Base-by-base conservation (phyloP, 2,329 filamentous ascomycete genomes). In the Aspergillus fischeri region DNA sequence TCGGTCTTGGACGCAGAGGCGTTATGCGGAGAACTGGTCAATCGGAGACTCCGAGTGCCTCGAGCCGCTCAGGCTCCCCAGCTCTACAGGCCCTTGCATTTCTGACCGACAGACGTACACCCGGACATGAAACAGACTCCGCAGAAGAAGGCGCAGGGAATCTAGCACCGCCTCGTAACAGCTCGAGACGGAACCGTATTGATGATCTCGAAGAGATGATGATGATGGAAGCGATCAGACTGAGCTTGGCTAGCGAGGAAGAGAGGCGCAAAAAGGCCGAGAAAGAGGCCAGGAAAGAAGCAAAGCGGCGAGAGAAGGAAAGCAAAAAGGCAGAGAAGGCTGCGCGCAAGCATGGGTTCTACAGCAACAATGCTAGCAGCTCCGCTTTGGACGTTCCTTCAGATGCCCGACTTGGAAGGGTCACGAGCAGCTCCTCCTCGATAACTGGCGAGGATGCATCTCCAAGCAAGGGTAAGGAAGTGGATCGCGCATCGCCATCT, bases 201-300 rank as follows among this genome's bases (percentile, higher is more conserved):
- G 91, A 95, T 24, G 92, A 97, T 65, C 81, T 97, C 0, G 94
- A 99, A 71, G 93, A 96, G 51, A 90, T 99, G 80, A 99, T 99
- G 94, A 92, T 97, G 80, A 91, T 94, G 81, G 94, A 99, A 73
- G 94, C 94, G 0, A 95, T 99, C 50, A 83, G 94, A 42, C 75
- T 96, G 29, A 96, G 92, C 50, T 79, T 99, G n/a, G 92, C 89
- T 0, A 88, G 91, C 1, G 94, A 99, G 71, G 93, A 97, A 67
- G 93, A 97, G 45, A 84, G 93, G n/a, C 89, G 91, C 64, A 88
- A 84, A 49, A 94, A 91, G 67, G 87, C 89, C 51, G 90, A 94
- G 52, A 93, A 92, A 70, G 90, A 91, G 57, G 82, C 83, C 0
- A 83, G 82, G 27, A 97, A 96, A 69, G 89, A 93, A 58, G 87